These are phyloP conservation scores for Aeminium ludgeri DNA, from an alignment of 495 filamentous ascomycete genomes.

Conservation along the genomic window DNA sequence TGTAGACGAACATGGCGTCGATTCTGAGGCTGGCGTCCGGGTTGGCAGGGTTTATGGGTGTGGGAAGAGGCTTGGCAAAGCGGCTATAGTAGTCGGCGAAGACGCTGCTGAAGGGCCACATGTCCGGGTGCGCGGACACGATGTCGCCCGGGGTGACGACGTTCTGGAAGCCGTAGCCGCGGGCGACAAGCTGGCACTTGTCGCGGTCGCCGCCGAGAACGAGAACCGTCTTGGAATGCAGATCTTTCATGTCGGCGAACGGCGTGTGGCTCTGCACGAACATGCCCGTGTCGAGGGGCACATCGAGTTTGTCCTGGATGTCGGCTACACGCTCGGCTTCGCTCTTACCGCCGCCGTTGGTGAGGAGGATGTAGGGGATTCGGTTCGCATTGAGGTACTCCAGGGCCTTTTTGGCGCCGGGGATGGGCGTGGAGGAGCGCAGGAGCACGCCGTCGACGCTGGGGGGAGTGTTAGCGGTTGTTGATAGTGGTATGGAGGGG, in stretches of 20 bases:
- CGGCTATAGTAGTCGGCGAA: slow-evolving; percentile 42
- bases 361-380: slow-evolving; percentile 74
- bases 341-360: slow-evolving; percentile 72
- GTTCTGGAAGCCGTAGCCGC: slow-evolving; percentile 68
- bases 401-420: slow-evolving; percentile 66
- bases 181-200: slow-evolving; percentile 57
- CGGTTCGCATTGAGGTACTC: slow-evolving; percentile 46
- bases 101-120: slow-evolving; percentile 65
- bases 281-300: slow-evolving; percentile 44
- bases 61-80: slow-evolving; percentile 45
- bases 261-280: slow-evolving; percentile 80
- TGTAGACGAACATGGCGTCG: slow-evolving; percentile 75
- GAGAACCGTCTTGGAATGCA: slow-evolving; percentile 57
- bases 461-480: neutral
- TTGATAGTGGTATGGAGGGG: neutral
- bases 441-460: slow-evolving; percentile 95
- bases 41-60: slow-evolving; percentile 22
- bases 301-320: slow-evolving; percentile 43
- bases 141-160: slow-evolving; percentile 80
- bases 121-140: slow-evolving; percentile 46
- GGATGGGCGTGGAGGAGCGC: slow-evolving; percentile 62
- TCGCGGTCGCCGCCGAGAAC: slow-evolving; percentile 70
- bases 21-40: slow-evolving; percentile 44
- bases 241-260: slow-evolving; percentile 40
- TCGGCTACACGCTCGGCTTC: slow-evolving; percentile 55